Evolutionary conservation across 257 asterid genomes (phyloP).

Genomic region (Eucommia ulmoides): DNA sequence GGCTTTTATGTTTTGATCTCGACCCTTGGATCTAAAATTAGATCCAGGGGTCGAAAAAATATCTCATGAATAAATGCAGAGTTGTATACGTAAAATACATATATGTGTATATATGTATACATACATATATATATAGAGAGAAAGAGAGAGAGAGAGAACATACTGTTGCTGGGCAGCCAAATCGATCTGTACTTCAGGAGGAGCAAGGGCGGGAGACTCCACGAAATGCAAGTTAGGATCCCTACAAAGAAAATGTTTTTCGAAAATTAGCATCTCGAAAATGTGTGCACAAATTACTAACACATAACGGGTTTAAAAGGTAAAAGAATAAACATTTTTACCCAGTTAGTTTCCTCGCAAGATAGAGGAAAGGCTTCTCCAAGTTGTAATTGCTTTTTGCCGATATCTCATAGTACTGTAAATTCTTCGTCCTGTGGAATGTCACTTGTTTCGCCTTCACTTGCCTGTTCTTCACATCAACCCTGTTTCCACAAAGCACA

Average conservation of each 20-base stretch:
- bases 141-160: neutral
- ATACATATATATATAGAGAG: neutral
- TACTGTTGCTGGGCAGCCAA: slow-evolving; percentile 67
- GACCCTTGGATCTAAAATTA: no score
- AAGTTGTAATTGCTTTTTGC: slow-evolving; percentile 86
- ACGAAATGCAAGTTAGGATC: slow-evolving; percentile 73
- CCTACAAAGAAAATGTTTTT: neutral
- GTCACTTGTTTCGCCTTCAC: slow-evolving; percentile 89
- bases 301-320: no score
- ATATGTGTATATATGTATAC: no score
- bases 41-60: no score
- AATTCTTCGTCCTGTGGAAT: slow-evolving; percentile 81
- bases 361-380: slow-evolving; percentile 81
- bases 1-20: no score
- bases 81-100: no score
- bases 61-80: no score
- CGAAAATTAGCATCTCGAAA: neutral
- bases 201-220: slow-evolving; percentile 84
- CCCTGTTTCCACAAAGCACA: slow-evolving; percentile 86
- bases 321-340: no score
- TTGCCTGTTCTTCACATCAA: slow-evolving; percentile 85
- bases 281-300: neutral
- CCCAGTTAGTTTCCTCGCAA: slow-evolving; percentile 93
- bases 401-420: slow-evolving; percentile 80
- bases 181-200: slow-evolving; percentile 83